Evolutionary conservation across 2,329 filamentous ascomycete genomes (phyloP), one percentile per base, ranked within the genome.

Genomic region (Penicillium sp.): DNA sequence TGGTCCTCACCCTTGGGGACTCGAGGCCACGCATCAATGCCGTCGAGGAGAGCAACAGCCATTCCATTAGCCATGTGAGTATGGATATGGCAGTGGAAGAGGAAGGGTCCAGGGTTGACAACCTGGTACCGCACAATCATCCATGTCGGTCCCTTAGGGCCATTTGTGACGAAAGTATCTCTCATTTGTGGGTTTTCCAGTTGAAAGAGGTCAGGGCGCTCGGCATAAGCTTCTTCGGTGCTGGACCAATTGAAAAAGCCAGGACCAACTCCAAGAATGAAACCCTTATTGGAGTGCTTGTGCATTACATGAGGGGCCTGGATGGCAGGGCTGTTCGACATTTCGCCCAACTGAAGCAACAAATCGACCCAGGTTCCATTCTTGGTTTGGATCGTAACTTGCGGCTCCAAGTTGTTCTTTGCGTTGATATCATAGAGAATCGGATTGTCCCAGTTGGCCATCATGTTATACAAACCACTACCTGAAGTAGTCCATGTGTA

Each of bases 51-150:
- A 1, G 75, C 74, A 48, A 81, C 69, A 0, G 73, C 73, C 78
- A 82, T 81, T 0, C 78, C 78, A 0, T 77, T 78, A 25, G 68
- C 67, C 43, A 80, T 61, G 67, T 82, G 79, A 8, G 71, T 74
- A 58, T 78, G 71, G 17, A 81, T 76, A 63, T 82, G 79, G 57
- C 80, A 82, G 64, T 82, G 80, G 41, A 82, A 59, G 46, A 82
- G 62, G 55, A 74, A 81, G 0, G 77, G 73, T 0, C 79, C 78
- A 0, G 79, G 77, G 52, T 77, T 79, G 0, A 71, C 66, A 1
- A 76, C 75, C 43, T 78, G 73, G 55, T 82, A 82, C 36, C 78
- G 59, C 16, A 80, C 59, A 0, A 73, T 76, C 42, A 78, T 64
- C 78, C 78, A 81, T 4, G 61, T 64, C 2, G 71, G 67, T 0